phyloP scores from a whole-genome alignment of 306 rosid species.

The Arachis hypogaea region DNA sequence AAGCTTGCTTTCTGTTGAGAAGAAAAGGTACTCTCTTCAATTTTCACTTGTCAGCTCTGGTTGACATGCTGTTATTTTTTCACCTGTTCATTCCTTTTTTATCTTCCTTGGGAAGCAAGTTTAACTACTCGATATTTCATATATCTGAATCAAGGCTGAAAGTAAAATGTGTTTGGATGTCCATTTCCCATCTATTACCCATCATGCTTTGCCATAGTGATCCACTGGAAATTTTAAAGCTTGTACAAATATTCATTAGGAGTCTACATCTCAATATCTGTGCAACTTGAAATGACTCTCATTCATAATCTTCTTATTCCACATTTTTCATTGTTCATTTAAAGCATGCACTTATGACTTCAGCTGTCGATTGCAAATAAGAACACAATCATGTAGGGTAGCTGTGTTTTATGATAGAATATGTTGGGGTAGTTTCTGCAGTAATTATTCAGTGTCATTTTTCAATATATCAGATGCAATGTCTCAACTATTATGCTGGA shows the following conservation, averaged over 20 bases:
- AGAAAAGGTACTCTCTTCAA: conserved; percentile 65
- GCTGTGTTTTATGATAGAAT: neutral
- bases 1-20: conserved; percentile 72
- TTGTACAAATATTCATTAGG: too few species aligned
- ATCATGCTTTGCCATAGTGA: too few species aligned
- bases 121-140: neutral
- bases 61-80: neutral
- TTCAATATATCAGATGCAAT: conserved; percentile 62
- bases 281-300: too few species aligned
- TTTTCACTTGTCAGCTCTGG: conserved; percentile 8
- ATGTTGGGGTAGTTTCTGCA: neutral
- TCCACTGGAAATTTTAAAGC: too few species aligned
- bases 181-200: too few species aligned
- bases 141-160: neutral
- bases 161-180: too few species aligned
- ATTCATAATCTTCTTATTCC: too few species aligned
- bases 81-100: neutral
- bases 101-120: neutral
- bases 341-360: neutral
- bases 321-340: neutral
- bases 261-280: too few species aligned
- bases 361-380: too few species aligned
- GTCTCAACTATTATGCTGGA: conserved; percentile 85
- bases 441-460: conserved; percentile 7
- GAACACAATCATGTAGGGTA: neutral